Evolutionary conservation across 306 rosid genomes (phyloP), one percentile per base, ranked within the genome.

Genomic region (Acacia confusa): DNA sequence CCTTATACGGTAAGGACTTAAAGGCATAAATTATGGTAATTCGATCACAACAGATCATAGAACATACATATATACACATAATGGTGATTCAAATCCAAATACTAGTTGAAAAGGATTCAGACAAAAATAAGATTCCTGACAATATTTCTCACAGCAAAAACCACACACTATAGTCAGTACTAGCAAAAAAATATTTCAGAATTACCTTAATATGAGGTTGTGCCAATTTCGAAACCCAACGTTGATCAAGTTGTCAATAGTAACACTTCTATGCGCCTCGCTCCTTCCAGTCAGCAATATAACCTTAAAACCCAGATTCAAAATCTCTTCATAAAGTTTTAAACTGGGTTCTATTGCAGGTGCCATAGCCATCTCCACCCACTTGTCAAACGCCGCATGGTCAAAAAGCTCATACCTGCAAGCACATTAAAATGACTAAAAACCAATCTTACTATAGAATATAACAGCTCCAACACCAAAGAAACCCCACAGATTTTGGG

Each of bases 281-380:
- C 82, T 80, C 72, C 98, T 85, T 30, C 99, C 99, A n/a, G 98
- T 95, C 81, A 95, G 84, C 81, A 95, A 88, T 86, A 95, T 80
- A 57, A 95, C 86, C 90, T 92, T 93, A 81, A 87, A 89, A 20
- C 99, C 99, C 87, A 88, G 20, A 22, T 81, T 84, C 87, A 90
- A 45, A 72, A 95, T 79, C 84, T 90, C 91, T 80, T 92, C 88
- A 70, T 93, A 92, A 74, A 92, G 97, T 83, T 87, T 88, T 76
- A 95, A 93, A 87, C 97, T 89, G 80, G 93, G 82, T 70, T 85
- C 79, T 57, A 95, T 80, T 8, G 92, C 90, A 4, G 91, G 94
- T 71, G 98, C 91, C 66, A 22, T 69, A 57, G 85, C 97, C 85
- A 80, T 85, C 82, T 84, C 89, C 75, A 95, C 94, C 99, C 99